Evolutionary conservation across 2,329 filamentous ascomycete genomes (phyloP).

Genomic region (Diaporthe sp.): DNA sequence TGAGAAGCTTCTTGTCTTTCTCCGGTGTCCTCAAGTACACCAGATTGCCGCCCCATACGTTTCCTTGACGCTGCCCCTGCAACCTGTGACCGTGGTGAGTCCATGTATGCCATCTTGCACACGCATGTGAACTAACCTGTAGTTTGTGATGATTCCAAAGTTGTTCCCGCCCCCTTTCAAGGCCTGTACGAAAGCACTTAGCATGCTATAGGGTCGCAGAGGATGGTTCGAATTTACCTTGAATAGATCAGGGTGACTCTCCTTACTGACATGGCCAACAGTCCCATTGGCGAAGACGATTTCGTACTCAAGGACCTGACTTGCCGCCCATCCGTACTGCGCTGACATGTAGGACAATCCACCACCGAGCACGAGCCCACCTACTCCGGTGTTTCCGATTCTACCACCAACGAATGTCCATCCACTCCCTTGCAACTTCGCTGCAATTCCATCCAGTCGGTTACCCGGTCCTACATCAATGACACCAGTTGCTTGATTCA

Average conservation of each 20-base stretch:
- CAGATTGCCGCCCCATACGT: slow-evolving; percentile 22
- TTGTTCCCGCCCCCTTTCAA: slow-evolving; percentile 23
- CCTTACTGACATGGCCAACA: background rate
- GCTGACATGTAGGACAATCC: slow-evolving; percentile 18
- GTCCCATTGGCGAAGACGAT: slow-evolving; percentile 19
- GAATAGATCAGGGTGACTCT: slow-evolving; percentile 9
- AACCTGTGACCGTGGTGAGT: background rate
- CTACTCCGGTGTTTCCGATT: slow-evolving; percentile 20
- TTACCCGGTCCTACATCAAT: slow-evolving; percentile 18
- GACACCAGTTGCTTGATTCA: slow-evolving; percentile 10
- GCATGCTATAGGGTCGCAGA: background rate
- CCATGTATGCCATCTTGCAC: background rate
- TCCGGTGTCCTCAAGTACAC: slow-evolving; percentile 17
- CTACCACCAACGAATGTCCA: slow-evolving; percentile 21
- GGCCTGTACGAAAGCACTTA: background rate
- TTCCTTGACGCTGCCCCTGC: slow-evolving; percentile 16
- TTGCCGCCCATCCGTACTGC: slow-evolving; percentile 17
- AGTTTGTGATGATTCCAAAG: slow-evolving; percentile 4
- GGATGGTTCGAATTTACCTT: slow-evolving; percentile 5
- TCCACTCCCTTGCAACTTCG: slow-evolving; percentile 16
- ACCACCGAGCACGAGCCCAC: slow-evolving; percentile 22
- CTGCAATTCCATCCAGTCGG: background rate
- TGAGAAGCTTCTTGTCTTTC: slow-evolving; percentile 8
- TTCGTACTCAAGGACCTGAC: slow-evolving; percentile 26
- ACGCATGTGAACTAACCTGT: background rate